Evolutionary conservation across 345 rosid genomes (phyloP), one percentile per base, ranked within the genome.

Genomic region (Melastoma malabathricum): DNA sequence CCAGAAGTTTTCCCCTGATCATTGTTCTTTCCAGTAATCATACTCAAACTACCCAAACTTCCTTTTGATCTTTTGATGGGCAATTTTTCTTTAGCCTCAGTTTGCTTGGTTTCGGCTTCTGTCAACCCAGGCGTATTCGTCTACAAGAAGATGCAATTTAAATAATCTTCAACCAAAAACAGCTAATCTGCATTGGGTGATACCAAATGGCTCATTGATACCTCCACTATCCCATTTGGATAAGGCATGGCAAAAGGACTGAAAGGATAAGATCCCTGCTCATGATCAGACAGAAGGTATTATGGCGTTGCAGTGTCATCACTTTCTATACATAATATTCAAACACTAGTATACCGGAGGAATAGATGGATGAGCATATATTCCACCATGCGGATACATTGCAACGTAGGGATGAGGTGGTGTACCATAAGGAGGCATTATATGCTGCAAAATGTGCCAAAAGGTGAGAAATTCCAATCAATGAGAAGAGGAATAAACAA

Each of bases 61-160:
- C 93, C 98, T 75, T 79, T 84, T 15, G 98, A 92, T 73, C 98
- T 84, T 80, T 92, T 92, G 63, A 87, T 82, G 44, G 98, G 95
- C 71, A 92, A 68, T 56, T 92, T 92, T 73, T 92, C 98, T 75
- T 92, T 92, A 54, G 48, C 77, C 43, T 87, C 93, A 67, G 95
- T 62, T 54, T 81, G 86, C 67, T 76, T 92, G 49, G 78, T 76
- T 68, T 86, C 96, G 47, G 75, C 68, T 62, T 90, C 98, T 49
- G 67, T 63, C 62, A 66, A 70, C 23, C 85, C 82, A 43, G 89
- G 80, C 61, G 86, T 72, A 70, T 75, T 84, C 50, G 89, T 93
- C 98, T 92, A 52, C 59, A 76, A 14, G 17, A 34, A 34, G 9
- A 34, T 34, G 12, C 10, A 9, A 34, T 34, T 31, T 34, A 34